Evolutionary conservation across 345 rosid genomes (phyloP), one percentile per base, ranked within the genome.

Genomic region (Gossypium arboreum): DNA sequence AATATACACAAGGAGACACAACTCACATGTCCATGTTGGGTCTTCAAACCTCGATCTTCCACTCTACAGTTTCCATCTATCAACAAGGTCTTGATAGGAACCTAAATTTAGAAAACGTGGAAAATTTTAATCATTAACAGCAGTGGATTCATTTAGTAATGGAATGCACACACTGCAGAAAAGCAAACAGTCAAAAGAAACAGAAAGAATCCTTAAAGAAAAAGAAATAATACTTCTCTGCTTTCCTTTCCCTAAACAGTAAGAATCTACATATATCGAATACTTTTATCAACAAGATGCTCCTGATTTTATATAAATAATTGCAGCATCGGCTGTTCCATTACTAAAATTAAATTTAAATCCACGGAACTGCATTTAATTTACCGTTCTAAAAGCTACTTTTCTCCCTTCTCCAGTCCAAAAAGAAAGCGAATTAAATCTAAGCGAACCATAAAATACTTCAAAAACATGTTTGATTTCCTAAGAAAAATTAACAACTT

Each of bases 31-130:
- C 98, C 97, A 77, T 93, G 98, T 22, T 96, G 99, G 34, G 93
- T 90, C 97, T 96, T 93, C 94, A 96, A 85, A 68, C 99, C 99
- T 39, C 98, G 97, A 86, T 96, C 98, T 80, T 96, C 99, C 77
- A 93, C 99, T 79, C 99, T 86, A 86, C 99, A 96, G 76, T 91
- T 96, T 17, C 99, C 99, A 78, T 96, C 99, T 69, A 96, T 88
- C 51, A 93, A 79, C 85, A 96, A 67, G n/a, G 98, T 93, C 88
- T 96, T 96, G 84, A 96, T 90, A 20, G 99, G 99, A 24, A 96
- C 91, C 99, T 95, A 79, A 51, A 81, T 64, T 72, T 15, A 77
- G 70, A 75, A 84, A 6, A 77, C 7, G 41, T 15, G 39, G 64
- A 77, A 67, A 73, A 47, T 68, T 62, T 20, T 9, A 65, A 18